Evolutionary conservation across 306 rosid species (phyloP).

Genomic region (Acacia confusa): DNA sequence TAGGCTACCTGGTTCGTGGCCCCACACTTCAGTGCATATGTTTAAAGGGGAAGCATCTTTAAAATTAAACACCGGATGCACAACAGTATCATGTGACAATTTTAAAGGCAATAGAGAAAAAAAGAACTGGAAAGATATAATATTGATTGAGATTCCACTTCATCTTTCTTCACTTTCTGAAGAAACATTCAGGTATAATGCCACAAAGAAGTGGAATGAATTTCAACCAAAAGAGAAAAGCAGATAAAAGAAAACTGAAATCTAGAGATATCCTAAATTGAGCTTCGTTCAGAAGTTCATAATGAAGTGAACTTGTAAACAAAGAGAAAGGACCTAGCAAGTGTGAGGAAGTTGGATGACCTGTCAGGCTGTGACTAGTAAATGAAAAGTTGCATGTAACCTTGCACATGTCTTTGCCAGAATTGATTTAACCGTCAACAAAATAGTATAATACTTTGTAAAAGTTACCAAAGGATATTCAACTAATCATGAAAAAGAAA

Average conservation of each 20-base stretch:
- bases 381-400: not conserved
- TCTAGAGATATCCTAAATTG: not conserved
- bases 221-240: not conserved
- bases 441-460: not conserved
- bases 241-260: not conserved
- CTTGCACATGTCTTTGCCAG: not conserved
- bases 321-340: not conserved
- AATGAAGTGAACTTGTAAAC: not conserved
- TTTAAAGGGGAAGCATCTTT: not conserved
- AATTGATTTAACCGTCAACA: not conserved
- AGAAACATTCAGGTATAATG: not conserved
- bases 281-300: not conserved
- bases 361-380: not conserved
- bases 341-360: not conserved
- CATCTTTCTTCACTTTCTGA: not conserved
- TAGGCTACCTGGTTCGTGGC: not conserved
- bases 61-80: not conserved
- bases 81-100: not conserved
- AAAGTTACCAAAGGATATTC: not conserved
- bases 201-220: not conserved
- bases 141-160: not conserved
- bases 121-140: not conserved
- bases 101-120: not conserved
- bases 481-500: not conserved
- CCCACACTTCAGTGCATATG: not conserved